Evolutionary conservation across 2,329 filamentous ascomycete genomes (phyloP), one percentile per base, ranked within the genome.

Genomic region (Verticillium zaregamsianum): DNA sequence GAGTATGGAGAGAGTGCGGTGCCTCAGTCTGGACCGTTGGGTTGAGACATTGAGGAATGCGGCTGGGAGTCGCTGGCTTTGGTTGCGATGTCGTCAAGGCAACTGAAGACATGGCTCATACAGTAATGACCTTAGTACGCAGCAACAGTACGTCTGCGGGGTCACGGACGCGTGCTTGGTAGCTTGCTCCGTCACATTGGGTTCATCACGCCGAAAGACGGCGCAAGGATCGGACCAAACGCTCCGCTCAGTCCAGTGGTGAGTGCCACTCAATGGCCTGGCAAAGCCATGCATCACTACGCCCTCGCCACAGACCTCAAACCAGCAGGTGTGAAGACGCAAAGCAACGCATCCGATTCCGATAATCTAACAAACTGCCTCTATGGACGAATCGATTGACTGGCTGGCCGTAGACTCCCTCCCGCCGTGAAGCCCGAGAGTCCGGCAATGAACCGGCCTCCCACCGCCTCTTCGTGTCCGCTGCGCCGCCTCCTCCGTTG

Each of bases 351-450:
- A 57, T 57, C 55, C 55, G 32, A 57, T 32, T 57, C 33, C 55
- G 15, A 35, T 57, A 57, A 33, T 57, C 55, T 57, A 57, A 62
- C 55, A 64, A 57, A 49, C 52, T 57, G 58, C 59, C 28, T 56
- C 33, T 55, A 55, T 58, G 59, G 31, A 61, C 40, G 58, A 59
- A 49, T 59, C 55, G 52, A 58, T 37, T 59, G 59, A 45, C 25
- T 60, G 54, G 35, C 54, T 31, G 37, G 23, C 60, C 39, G 59
- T 37, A 39, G 31, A 39, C 40, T 28, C 33, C 49, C 32, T 32
- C n/a, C 32, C 15, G 11, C 20, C 33, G 20, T 20, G 49, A 35
- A 23, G 57, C 52, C 57, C 31, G 32, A 15, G 45, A 49, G 45
- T n/a, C 8, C 45, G 20, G 45, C 31, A 8, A 25, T 39, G 12